These are phyloP conservation scores for Dactylis glomerata DNA, from an alignment of 176 grass and related monocot species.

Conservation along the genomic window DNA sequence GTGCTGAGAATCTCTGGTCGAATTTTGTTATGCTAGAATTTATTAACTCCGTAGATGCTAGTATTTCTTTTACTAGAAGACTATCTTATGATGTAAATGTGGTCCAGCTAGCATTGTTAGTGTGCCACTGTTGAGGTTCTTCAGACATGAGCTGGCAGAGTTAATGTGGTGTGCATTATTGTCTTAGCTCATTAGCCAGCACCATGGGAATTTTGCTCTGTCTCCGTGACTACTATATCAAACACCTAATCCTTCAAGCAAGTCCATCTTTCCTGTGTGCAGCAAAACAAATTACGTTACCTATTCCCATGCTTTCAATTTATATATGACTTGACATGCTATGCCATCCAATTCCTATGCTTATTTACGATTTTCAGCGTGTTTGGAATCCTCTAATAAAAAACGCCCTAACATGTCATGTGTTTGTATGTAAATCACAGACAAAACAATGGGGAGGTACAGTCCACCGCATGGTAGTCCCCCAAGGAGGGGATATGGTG, in stretches of 20 bases:
- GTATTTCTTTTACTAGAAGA: not conserved
- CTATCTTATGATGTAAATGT: not conserved
- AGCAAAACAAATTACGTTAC: not conserved
- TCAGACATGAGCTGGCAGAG: not conserved
- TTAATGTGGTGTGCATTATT: not conserved
- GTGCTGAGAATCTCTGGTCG: not conserved
- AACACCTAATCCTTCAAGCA: not conserved
- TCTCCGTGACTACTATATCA: not conserved
- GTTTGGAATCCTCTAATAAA: not conserved
- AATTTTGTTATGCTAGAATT: not conserved
- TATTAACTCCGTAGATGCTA: not conserved
- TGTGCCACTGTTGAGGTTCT: not conserved
- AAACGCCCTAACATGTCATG: not conserved
- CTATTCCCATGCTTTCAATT: not conserved
- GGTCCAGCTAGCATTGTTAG: not conserved
- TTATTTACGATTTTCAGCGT: not conserved
- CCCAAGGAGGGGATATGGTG: conserved; percentile 78
- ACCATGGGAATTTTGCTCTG: not conserved
- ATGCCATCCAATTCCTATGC: not conserved
- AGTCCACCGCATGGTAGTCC: conserved; percentile 71
- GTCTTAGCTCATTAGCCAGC: not conserved
- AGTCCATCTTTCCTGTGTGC: not conserved
- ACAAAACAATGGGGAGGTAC: conserved; percentile 73
- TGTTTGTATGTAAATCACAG: not conserved
- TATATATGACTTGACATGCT: not conserved